A percentile compares a stretch with the other conserved stretches of the same genome.
Conservation (phyloP, 495 filamentous ascomycete genomes). For the Halenospora varia region DNA sequence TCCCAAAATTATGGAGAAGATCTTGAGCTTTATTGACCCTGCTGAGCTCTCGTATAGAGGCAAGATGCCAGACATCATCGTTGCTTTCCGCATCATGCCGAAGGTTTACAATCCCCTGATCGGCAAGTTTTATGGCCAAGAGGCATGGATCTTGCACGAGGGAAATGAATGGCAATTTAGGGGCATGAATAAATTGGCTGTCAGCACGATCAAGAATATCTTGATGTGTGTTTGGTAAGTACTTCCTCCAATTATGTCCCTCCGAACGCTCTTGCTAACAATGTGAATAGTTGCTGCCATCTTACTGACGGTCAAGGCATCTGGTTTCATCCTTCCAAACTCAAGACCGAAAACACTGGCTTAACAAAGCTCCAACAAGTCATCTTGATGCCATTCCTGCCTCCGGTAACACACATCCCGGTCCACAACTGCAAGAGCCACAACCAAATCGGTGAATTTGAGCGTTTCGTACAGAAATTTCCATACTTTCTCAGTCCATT, state of each 20-base stretch:
- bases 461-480: neutral
- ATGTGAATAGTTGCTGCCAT: neutral
- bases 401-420: neutral
- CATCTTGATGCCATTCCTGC: neutral
- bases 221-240: neutral
- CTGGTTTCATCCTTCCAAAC: neutral
- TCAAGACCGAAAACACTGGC: neutral
- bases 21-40: too few species aligned
- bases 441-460: neutral
- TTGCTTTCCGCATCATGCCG: neutral
- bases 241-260: neutral
- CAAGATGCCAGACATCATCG: neutral
- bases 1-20: neutral
- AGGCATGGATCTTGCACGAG: neutral
- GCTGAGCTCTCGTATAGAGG: slow-evolving; percentile 16
- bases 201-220: neutral
- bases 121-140: neutral
- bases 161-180: neutral
- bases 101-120: neutral
- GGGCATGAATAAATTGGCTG: neutral
- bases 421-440: neutral
- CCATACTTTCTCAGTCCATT: neutral
- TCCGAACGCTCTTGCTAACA: neutral
- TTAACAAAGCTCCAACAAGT: neutral
- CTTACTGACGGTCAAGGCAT: neutral